Base-by-base conservation (phyloP, 495 filamentous ascomycete species). In the Neurospora africana region DNA sequence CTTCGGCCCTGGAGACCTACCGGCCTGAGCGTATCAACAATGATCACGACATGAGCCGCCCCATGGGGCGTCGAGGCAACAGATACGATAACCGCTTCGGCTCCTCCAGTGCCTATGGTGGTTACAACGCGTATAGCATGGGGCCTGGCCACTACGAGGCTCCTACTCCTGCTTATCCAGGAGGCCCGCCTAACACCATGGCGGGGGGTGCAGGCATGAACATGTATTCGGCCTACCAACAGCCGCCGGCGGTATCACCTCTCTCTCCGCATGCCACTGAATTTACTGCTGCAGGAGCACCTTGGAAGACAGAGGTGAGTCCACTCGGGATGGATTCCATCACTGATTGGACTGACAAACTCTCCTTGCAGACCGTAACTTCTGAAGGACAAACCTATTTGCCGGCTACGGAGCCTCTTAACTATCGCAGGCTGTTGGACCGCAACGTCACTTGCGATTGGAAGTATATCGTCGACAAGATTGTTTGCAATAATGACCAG, bases 401-500 rank as follows among this genome's bases (percentile, higher is more conserved):
- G 30, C 90, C 93, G 10, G 90, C 95, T 1, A 76, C 75, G 15
- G 96, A 98, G 79, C 96, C 95, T n/a, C 86, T 98, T 61, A 99
- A 99, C 79, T 99, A 99, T 74, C 92, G 96, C 69, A 93, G 93
- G 68, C 87, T 99, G 10, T 90, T 98, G 41, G 95, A 99, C 78
- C 95, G 95, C 75, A 97, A 93, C 76, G 92, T 97, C 76, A 97
- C 91, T 72, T 98, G 94, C 85, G 95, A 98, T 82, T 99, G 96
- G 95, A 97, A 94, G 82, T 97, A 97, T 78, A 98, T 99, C 75
- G 95, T 99, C 43, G 96, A 98, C 82, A 99, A 98, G 85, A 99
- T 99, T 78, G 93, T 98, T 69, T 97, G 93, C 89, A 97, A 93
- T 82, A 98, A 98, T 79, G 95, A 99, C 77, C 95, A 99, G 79